Evolutionary conservation across 2,329 filamentous ascomycete species (phyloP).

Genomic region (Penicillium sp.): DNA sequence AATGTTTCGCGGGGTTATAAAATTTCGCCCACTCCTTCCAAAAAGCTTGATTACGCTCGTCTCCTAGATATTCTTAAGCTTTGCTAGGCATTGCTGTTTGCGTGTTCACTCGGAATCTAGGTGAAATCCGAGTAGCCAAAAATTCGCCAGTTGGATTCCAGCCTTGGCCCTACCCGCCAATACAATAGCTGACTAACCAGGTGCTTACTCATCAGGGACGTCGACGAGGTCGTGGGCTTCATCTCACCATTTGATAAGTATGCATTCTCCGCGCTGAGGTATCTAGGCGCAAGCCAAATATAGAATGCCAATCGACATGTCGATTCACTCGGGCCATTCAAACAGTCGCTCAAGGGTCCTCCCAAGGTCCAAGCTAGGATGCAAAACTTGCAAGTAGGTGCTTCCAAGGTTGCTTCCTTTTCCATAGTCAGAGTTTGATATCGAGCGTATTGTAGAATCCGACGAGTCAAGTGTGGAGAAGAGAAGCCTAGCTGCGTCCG

Average conservation of each 20-base stretch:
- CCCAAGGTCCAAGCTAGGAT: constrained; percentile 21
- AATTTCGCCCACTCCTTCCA: no score
- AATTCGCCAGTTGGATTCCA: neutral
- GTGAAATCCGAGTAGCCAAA: neutral
- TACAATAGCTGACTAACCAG: neutral
- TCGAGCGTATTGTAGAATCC: constrained; percentile 18
- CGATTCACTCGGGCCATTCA: neutral
- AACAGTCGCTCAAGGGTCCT: constrained; percentile 2
- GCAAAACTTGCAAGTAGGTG: constrained; percentile 30
- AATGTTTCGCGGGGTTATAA: neutral
- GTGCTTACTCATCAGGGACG: neutral
- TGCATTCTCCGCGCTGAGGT: neutral
- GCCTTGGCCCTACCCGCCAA: neutral
- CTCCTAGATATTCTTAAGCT: neutral
- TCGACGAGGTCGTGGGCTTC: neutral
- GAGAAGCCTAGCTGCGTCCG: constrained; percentile 27
- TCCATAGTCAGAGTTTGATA: neutral
- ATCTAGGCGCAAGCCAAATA: neutral
- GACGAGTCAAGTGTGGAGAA: constrained; percentile 31
- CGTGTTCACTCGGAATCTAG: neutral
- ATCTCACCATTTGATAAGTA: neutral
- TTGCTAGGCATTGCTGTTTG: neutral
- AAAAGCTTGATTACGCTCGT: no score
- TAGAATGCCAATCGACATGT: constrained; percentile 2
- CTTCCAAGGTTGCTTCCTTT: neutral